Evolutionary conservation across 2,329 filamentous ascomycete genomes (phyloP).

Genomic region (Tolypocladium ovalisporum): DNA sequence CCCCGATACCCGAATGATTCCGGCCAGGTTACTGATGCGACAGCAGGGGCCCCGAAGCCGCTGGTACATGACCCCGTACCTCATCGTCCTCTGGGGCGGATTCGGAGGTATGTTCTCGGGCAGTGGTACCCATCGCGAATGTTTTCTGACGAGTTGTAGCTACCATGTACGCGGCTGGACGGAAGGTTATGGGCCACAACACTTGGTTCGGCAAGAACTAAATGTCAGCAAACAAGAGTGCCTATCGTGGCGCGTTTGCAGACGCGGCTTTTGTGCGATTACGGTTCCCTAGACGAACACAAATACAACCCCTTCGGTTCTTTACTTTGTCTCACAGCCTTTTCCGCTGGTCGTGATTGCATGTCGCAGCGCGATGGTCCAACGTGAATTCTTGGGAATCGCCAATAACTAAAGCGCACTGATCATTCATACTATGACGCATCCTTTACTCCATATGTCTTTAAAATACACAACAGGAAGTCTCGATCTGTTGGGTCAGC

Average conservation of each 20-base stretch:
- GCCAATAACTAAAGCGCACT: background rate
- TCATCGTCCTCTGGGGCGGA: conserved; percentile 50
- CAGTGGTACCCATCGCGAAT: background rate
- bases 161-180: conserved; percentile 60
- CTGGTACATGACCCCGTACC: conserved; percentile 57
- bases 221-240: conserved; percentile 1
- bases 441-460: background rate
- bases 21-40: conserved; percentile 4
- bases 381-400: background rate
- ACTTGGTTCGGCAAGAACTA: conserved; percentile 58
- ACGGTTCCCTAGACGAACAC: background rate
- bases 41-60: conserved; percentile 53
- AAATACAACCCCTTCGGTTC: background rate
- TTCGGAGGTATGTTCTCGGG: conserved; percentile 44
- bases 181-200: conserved; percentile 68
- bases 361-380: background rate
- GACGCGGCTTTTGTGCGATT: background rate
- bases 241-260: background rate
- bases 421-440: background rate
- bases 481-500: background rate
- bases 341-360: background rate
- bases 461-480: background rate
- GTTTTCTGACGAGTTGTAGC: conserved; percentile 24
- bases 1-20: conserved; percentile 2
- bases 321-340: background rate